Evolutionary conservation across 2,329 filamentous ascomycete genomes (phyloP).

Genomic region (Trichoderma sp.): DNA sequence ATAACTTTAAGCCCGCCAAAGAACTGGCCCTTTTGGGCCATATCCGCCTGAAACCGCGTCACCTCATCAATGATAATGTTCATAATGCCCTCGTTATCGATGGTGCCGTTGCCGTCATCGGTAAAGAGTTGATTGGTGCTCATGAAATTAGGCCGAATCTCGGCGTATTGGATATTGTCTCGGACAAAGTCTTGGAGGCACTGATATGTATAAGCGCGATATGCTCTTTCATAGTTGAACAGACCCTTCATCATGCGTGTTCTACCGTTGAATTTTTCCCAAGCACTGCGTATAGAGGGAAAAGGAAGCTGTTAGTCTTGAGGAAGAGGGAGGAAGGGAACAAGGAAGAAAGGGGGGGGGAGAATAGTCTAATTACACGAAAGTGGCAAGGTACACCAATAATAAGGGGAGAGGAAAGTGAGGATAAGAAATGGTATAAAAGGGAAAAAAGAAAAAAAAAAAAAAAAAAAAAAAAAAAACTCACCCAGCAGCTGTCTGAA

Average conservation of each 20-base stretch:
- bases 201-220: constrained; percentile 55
- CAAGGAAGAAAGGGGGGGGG: neutral
- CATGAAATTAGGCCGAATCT: constrained; percentile 69
- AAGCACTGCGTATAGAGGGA: constrained; percentile 39
- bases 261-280: constrained; percentile 63
- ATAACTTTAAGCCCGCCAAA: constrained; percentile 68
- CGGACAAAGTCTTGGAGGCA: constrained; percentile 60
- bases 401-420: neutral
- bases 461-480: too few species aligned
- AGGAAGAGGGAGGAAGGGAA: neutral
- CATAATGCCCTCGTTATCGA: constrained; percentile 60
- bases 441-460: too few species aligned
- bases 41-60: constrained; percentile 42
- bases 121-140: constrained; percentile 57
- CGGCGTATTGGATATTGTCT: constrained; percentile 68
- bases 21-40: constrained; percentile 31
- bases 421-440: neutral
- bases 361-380: neutral
- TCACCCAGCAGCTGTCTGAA: constrained; percentile 54
- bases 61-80: constrained; percentile 55
- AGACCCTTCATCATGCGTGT: constrained; percentile 72
- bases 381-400: neutral
- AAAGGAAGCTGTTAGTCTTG: neutral
- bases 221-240: constrained; percentile 64
- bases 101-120: constrained; percentile 50